phyloP scores from a whole-genome alignment of 1,284 basidiomycete species.

The Lignosus rhinocerotis region DNA sequence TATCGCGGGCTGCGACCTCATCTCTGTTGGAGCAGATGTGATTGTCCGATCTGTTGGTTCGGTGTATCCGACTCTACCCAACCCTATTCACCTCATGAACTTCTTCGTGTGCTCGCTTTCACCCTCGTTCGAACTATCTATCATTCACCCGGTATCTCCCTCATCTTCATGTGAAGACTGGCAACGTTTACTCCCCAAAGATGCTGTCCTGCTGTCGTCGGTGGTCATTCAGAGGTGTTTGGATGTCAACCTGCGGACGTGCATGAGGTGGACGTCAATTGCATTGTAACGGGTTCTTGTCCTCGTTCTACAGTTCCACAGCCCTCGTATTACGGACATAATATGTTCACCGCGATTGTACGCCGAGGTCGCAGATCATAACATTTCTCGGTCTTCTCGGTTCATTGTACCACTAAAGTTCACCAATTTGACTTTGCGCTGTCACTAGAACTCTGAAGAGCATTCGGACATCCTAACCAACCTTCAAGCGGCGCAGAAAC shows the following conservation, averaged over 20 bases:
- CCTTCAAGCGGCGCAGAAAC: constrained; percentile 73
- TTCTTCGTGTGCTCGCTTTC: too few relatives aligned
- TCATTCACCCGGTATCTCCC: too few relatives aligned
- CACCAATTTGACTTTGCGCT: background rate
- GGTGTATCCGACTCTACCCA: too few relatives aligned
- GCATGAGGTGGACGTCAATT: background rate
- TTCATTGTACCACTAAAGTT: background rate
- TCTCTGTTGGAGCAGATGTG: too few relatives aligned
- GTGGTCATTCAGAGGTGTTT: too few relatives aligned
- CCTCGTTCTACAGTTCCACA: background rate
- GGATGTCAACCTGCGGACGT: background rate
- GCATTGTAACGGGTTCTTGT: background rate
- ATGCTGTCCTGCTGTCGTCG: too few relatives aligned
- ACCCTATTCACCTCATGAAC: too few relatives aligned
- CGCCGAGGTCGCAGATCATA: background rate
- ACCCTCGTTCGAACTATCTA: too few relatives aligned
- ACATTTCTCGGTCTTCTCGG: background rate
- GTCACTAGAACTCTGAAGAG: constrained; percentile 75
- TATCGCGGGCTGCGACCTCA: too few relatives aligned
- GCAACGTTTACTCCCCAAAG: too few relatives aligned
- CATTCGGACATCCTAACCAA: constrained; percentile 84
- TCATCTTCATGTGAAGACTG: too few relatives aligned
- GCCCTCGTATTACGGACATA: background rate
- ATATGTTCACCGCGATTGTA: background rate
- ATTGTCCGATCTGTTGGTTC: too few relatives aligned